Percentiles rank a stretch among this genome's conserved stretches.
These are phyloP conservation scores for Catenaria anguillulae DNA, from an alignment of 371 early-diverging fungal species.

Conservation along the genomic window DNA sequence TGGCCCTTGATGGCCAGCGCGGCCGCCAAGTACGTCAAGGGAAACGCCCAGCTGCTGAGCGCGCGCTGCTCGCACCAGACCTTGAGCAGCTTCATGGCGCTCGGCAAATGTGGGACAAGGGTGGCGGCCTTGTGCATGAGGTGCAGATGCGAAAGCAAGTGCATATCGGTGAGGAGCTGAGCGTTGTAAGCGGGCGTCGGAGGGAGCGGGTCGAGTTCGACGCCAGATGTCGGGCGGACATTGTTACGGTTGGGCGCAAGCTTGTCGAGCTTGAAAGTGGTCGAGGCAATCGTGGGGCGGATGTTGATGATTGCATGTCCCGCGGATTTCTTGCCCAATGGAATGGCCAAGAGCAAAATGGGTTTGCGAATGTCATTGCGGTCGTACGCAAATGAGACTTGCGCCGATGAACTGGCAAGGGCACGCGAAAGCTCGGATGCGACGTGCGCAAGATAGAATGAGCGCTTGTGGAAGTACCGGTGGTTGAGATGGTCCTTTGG, in stretches of 20 bases:
- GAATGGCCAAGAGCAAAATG: slow-evolving; percentile 45
- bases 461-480: slow-evolving; percentile 88
- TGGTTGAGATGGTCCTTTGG: slow-evolving; percentile 87
- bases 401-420: too few relatives aligned
- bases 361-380: slow-evolving; percentile 63
- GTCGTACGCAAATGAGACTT: neutral
- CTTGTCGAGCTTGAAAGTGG: slow-evolving; percentile 47
- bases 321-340: slow-evolving; percentile 34
- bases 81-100: neutral
- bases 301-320: slow-evolving; percentile 65
- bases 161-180: slow-evolving; percentile 57
- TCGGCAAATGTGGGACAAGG: neutral
- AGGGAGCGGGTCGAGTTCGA: slow-evolving; percentile 10
- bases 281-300: slow-evolving; percentile 47
- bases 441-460: slow-evolving; percentile 64
- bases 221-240: slow-evolving; percentile 37
- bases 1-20: neutral
- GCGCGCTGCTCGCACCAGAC: slow-evolving; percentile 3
- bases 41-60: neutral
- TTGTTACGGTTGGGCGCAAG: slow-evolving; percentile 69
- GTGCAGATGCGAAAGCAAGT: slow-evolving; percentile 49
- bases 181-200: slow-evolving; percentile 88
- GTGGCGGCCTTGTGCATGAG: slow-evolving; percentile 31
- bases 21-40: neutral
- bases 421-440: slow-evolving; percentile 19